A percentile compares a stretch with the other conserved stretches of the same genome.
phyloP scores from a whole-genome alignment of 2,329 filamentous ascomycete species.

The Xylaria sp. region DNA sequence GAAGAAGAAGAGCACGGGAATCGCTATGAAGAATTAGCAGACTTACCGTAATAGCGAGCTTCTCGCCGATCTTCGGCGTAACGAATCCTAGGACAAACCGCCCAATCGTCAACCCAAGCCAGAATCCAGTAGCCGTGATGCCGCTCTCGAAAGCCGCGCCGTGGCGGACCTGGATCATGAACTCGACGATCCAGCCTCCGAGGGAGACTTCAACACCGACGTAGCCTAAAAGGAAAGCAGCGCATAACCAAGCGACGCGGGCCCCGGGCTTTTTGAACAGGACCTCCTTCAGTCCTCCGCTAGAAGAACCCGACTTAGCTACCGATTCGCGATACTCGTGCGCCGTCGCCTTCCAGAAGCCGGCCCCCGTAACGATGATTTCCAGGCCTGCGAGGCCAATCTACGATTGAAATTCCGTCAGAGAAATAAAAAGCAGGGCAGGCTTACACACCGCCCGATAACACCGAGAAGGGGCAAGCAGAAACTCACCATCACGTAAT shows the following conservation, averaged over 20 bases:
- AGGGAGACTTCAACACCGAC: conserved; percentile 81
- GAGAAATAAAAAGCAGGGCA: not conserved
- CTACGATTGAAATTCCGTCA: conserved; percentile 43
- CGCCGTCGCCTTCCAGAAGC: conserved; percentile 71
- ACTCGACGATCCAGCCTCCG: conserved; percentile 85
- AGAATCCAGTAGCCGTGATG: conserved; percentile 82
- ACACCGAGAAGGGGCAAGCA: not conserved
- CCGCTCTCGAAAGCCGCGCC: conserved; percentile 75
- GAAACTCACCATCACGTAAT: conserved; percentile 75
- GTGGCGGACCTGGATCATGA: conserved; percentile 81
- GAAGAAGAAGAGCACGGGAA: conserved; percentile 13
- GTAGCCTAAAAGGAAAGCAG: conserved; percentile 79
- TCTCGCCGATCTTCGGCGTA: conserved; percentile 77
- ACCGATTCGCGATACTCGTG: conserved; percentile 61
- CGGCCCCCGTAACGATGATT: conserved; percentile 57
- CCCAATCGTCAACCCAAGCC: conserved; percentile 81
- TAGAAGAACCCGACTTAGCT: conserved; percentile 39
- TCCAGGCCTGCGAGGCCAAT: conserved; percentile 67
- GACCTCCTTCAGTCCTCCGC: conserved; percentile 50
- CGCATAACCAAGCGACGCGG: conserved; percentile 74
- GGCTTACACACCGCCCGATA: not conserved
- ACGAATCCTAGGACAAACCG: conserved; percentile 78
- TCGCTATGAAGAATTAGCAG: not conserved
- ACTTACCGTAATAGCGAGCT: conserved; percentile 63
- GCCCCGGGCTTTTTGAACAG: conserved; percentile 58